Conservation (phyloP, 1,284 basidiomycete genomes). For the Austroboletus niveus region DNA sequence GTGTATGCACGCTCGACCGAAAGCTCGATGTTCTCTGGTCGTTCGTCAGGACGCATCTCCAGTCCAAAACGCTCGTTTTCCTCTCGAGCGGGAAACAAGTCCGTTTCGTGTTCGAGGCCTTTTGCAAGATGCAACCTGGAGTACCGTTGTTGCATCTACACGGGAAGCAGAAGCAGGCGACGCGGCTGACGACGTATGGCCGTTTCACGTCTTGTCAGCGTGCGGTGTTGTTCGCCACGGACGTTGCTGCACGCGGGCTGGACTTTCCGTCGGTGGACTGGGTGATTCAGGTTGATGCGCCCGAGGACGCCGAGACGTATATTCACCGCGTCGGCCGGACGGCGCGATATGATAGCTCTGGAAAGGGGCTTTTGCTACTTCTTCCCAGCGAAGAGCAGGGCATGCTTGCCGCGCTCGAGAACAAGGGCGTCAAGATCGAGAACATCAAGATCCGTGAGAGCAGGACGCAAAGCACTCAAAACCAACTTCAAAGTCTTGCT, state of each 20-base stretch:
- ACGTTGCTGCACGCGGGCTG: conserved; percentile 94
- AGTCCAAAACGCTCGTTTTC: conserved; percentile 92
- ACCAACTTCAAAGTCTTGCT: conserved; percentile 89
- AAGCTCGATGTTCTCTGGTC: conserved; percentile 94
- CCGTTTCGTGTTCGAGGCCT: conserved; percentile 95
- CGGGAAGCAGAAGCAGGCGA: conserved; percentile 95
- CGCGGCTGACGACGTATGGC: conserved; percentile 79
- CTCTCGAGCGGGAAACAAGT: conserved; percentile 96
- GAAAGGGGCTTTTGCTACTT: conserved; percentile 83
- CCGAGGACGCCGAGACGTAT: conserved; percentile 98
- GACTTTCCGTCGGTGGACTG: conserved; percentile 98
- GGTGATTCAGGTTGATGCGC: conserved; percentile 97
- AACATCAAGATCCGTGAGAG: conserved; percentile 91
- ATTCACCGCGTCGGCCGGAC: conserved; percentile 97
- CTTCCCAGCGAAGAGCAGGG: conserved; percentile 92
- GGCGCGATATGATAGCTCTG: conserved; percentile 89
- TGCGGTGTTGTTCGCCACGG: conserved; percentile 91
- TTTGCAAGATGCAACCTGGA: conserved; percentile 94
- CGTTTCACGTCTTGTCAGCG: conserved; percentile 80
- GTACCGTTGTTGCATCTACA: conserved; percentile 89
- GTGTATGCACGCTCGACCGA: conserved; percentile 78
- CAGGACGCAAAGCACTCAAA: conserved; percentile 84
- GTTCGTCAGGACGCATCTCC: conserved; percentile 94
- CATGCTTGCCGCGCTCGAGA: conserved; percentile 70
- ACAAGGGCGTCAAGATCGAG: conserved; percentile 74